Evolutionary conservation across 2,329 filamentous ascomycete genomes (phyloP).

Genomic region (Parasarocladium wereldwijsianum): DNA sequence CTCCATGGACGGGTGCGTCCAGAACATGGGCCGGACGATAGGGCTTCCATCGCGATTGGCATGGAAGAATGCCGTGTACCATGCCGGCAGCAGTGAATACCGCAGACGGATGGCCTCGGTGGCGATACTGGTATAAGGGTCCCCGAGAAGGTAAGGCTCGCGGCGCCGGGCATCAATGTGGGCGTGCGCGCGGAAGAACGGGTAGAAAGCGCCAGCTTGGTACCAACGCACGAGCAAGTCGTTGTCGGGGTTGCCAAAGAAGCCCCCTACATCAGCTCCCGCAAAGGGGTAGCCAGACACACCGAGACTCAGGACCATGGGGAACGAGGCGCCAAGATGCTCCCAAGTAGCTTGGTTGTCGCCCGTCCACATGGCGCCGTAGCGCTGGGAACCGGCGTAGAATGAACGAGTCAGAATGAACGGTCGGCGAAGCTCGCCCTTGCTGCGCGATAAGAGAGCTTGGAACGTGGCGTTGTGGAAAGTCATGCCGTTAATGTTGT

Average conservation of each 20-base stretch:
- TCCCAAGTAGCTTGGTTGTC: conserved; percentile 93
- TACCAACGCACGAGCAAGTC: conserved; percentile 92
- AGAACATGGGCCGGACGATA: conserved; percentile 85
- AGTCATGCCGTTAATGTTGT: conserved; percentile 91
- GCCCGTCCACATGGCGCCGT: conserved; percentile 96
- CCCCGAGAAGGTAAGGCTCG: conserved; percentile 78
- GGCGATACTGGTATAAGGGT: conserved; percentile 76
- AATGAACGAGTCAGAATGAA: conserved; percentile 91
- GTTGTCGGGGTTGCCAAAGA: conserved; percentile 92
- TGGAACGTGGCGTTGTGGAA: conserved; percentile 90
- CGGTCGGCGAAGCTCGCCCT: conserved; percentile 70
- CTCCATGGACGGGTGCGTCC: conserved; percentile 77
- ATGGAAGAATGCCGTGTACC: conserved; percentile 95
- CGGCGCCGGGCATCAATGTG: conserved; percentile 92
- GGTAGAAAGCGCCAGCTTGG: conserved; percentile 91
- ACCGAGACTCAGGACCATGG: conserved; percentile 87
- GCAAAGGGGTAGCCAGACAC: conserved; percentile 89
- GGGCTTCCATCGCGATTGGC: conserved; percentile 71
- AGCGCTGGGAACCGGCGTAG: conserved; percentile 77
- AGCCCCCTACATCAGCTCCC: conserved; percentile 90
- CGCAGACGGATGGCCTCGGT: conserved; percentile 76
- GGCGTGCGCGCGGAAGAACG: conserved; percentile 93
- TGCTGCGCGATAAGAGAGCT: conserved; percentile 70
- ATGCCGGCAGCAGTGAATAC: conserved; percentile 78
- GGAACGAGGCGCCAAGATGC: conserved; percentile 75